Evolutionary conservation across 768 basidiomycete species (phyloP).

Genomic region (Termitomyces sp.): DNA sequence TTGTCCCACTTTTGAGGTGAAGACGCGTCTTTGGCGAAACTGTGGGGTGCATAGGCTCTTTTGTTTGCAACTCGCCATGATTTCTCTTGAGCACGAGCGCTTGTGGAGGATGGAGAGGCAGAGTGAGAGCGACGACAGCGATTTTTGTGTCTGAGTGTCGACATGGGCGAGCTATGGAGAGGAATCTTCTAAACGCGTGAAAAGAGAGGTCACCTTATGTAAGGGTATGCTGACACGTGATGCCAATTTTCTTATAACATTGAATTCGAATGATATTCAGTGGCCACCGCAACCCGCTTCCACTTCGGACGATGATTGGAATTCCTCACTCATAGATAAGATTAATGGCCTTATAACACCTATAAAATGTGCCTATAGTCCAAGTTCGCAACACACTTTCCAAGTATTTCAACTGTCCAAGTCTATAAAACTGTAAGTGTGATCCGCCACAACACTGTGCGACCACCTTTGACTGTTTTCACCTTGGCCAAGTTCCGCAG

Average conservation of each 20-base stretch:
- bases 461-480: too few relatives aligned
- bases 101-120: constrained; percentile 33
- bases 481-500: too few relatives aligned
- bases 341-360: too few relatives aligned
- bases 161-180: constrained; percentile 16
- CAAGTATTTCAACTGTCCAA: too few relatives aligned
- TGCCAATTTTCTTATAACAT: not conserved
- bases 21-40: constrained; percentile 22
- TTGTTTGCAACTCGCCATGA: constrained; percentile 42
- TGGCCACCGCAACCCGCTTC: too few relatives aligned
- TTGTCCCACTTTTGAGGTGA: constrained; percentile 45
- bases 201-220: constrained; percentile 5
- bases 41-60: constrained; percentile 39
- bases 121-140: constrained; percentile 54
- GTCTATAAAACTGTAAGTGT: too few relatives aligned
- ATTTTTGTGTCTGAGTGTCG: constrained; percentile 26
- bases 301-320: too few relatives aligned
- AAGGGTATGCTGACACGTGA: constrained; percentile 8
- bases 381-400: too few relatives aligned
- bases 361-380: too few relatives aligned
- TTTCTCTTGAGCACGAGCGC: constrained; percentile 27
- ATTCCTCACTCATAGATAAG: too few relatives aligned
- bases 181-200: not conserved
- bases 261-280: too few relatives aligned
- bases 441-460: too few relatives aligned